A percentile compares a stretch with the other conserved stretches of the same genome.
Evolutionary conservation across 805 yeast species (phyloP).

Genomic region (Hanseniaspora lindneri): DNA sequence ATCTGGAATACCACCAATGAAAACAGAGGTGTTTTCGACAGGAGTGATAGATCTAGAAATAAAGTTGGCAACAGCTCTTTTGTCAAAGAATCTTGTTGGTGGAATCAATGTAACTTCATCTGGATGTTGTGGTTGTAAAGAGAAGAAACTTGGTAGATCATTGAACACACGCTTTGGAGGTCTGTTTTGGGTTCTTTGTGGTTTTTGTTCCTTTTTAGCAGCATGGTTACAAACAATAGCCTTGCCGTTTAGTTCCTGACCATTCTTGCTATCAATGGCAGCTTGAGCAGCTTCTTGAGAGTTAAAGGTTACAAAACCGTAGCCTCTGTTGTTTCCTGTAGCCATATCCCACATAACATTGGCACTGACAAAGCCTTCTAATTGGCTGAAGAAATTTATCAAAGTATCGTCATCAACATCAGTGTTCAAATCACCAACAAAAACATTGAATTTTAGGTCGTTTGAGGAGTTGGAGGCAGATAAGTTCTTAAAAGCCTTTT

Average conservation of each 20-base stretch:
- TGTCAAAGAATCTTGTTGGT: slow-evolving; percentile 29
- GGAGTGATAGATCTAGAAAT: slow-evolving; percentile 59
- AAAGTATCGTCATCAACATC: slow-evolving; percentile 73
- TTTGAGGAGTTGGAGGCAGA: slow-evolving; percentile 33
- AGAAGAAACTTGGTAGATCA: slow-evolving; percentile 16
- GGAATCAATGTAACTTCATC: slow-evolving; percentile 20
- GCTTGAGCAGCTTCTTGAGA: slow-evolving; percentile 57
- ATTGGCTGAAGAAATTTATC: slow-evolving; percentile 43
- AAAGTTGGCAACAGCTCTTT: slow-evolving; percentile 57
- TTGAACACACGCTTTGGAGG: slow-evolving; percentile 19
- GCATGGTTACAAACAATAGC: slow-evolving; percentile 85
- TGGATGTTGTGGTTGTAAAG: slow-evolving; percentile 16
- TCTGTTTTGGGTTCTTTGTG: slow-evolving; percentile 21
- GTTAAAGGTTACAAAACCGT: slow-evolving; percentile 74
- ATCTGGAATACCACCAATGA: slow-evolving; percentile 74
- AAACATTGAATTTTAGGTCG: slow-evolving; percentile 55
- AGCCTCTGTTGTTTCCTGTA: slow-evolving; percentile 81
- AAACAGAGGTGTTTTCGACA: slow-evolving; percentile 55
- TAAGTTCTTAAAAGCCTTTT: slow-evolving; percentile 78
- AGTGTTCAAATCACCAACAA: slow-evolving; percentile 74
- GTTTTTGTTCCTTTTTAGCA: slow-evolving; percentile 37
- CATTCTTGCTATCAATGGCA: slow-evolving; percentile 65
- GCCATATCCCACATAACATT: slow-evolving; percentile 98
- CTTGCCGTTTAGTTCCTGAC: slow-evolving; percentile 58
- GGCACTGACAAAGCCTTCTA: slow-evolving; percentile 58